Conservation (phyloP, 2,329 filamentous ascomycete genomes). For the Mycocentrospora acerina region DNA sequence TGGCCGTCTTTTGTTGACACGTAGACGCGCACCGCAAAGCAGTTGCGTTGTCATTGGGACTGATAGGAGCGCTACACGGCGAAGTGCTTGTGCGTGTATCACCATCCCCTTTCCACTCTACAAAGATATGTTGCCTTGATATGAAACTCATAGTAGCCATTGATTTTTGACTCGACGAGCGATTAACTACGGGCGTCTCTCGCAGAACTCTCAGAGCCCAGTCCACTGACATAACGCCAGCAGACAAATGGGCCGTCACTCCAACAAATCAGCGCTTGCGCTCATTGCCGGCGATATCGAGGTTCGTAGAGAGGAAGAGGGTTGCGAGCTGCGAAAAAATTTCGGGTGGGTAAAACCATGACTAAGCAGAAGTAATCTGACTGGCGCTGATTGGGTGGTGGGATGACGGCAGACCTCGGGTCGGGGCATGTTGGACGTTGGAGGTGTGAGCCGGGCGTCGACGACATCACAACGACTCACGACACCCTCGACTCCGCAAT, state of each 20-base stretch:
- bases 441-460: conserved; percentile 23
- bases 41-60: too few relatives aligned
- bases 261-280: conserved; percentile 37
- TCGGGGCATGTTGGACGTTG: conserved; percentile 19
- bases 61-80: too few relatives aligned
- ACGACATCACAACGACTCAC: conserved; percentile 35
- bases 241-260: conserved; percentile 38
- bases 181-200: conserved; percentile 57
- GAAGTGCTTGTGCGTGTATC: too few relatives aligned
- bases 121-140: conserved; percentile 51
- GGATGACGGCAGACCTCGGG: conserved; percentile 18
- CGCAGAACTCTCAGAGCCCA: conserved; percentile 45
- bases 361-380: conserved; percentile 23
- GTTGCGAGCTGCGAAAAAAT: conserved; percentile 32
- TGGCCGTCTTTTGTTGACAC: too few relatives aligned
- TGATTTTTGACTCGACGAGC: conserved; percentile 45
- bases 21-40: too few relatives aligned
- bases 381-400: conserved; percentile 28
- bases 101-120: conserved; percentile 1
- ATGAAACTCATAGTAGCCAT: conserved; percentile 54
- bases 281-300: conserved; percentile 43
- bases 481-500: conserved; percentile 26
- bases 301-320: conserved; percentile 37
- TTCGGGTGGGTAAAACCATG: conserved; percentile 24
- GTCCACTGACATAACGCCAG: conserved; percentile 45